Conservation (phyloP, 352 stramenopile species). For the Globisporangium nodosum region DNA sequence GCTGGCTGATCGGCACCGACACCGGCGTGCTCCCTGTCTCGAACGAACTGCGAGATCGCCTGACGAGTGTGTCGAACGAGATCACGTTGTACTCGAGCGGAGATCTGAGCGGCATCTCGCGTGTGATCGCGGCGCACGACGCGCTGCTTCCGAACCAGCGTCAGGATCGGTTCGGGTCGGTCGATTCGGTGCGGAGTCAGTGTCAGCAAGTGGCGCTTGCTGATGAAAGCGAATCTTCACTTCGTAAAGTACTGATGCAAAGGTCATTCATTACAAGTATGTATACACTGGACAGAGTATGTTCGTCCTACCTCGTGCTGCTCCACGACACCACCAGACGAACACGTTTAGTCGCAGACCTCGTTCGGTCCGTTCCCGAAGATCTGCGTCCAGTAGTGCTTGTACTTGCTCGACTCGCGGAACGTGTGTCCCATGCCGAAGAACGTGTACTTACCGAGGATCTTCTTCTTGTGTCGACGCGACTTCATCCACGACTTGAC, state of each 20-base stretch:
- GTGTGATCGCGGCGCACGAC: too few species aligned
- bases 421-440: slow-evolving; percentile 42
- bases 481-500: slow-evolving; percentile 19
- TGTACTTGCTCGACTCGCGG: slow-evolving; percentile 24
- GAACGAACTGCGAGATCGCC: slow-evolving; percentile 7
- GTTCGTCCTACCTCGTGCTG: too few species aligned
- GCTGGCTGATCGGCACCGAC: slow-evolving; percentile 9
- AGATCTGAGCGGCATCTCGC: not conserved
- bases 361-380: slow-evolving; percentile 34
- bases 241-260: too few species aligned
- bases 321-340: too few species aligned
- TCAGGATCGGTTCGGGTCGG: too few species aligned
- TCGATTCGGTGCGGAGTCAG: not conserved
- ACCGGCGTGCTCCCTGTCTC: slow-evolving; percentile 14
- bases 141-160: too few species aligned
- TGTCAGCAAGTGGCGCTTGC: too few species aligned
- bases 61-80: slow-evolving; percentile 1
- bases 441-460: slow-evolving; percentile 24
- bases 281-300: too few species aligned
- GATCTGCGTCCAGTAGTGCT: slow-evolving; percentile 57
- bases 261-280: too few species aligned
- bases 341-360: not conserved
- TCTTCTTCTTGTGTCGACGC: slow-evolving; percentile 14
- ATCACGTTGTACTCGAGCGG: not conserved
- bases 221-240: too few species aligned